phyloP scores from a whole-genome alignment of 441 rosid genomes.

The Melastoma candidum region DNA sequence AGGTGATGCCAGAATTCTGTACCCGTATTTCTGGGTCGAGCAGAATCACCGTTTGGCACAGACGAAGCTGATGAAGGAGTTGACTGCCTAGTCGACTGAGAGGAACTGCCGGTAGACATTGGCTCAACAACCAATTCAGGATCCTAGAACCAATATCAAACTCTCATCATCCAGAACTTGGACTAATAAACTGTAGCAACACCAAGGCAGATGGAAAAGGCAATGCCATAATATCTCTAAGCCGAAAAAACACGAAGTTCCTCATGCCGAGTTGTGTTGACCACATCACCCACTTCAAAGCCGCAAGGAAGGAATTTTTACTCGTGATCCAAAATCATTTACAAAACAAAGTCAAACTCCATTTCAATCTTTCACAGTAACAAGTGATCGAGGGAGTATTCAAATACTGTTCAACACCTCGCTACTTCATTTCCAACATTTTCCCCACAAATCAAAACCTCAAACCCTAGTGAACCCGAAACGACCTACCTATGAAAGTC shows the following conservation, averaged over 20 bases:
- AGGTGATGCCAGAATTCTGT: slow-evolving; percentile 1
- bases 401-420: too few species aligned
- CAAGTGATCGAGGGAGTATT: too few species aligned
- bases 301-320: too few species aligned
- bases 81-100: slow-evolving; percentile 55
- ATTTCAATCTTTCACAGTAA: too few species aligned
- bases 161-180: background rate
- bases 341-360: too few species aligned
- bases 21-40: slow-evolving; percentile 62
- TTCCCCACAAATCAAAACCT: too few species aligned
- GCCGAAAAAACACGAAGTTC: too few species aligned
- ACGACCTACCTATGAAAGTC: background rate
- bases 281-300: too few species aligned
- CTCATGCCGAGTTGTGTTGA: too few species aligned
- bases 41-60: slow-evolving; percentile 30
- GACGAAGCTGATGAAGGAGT: slow-evolving; percentile 46
- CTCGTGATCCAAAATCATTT: too few species aligned
- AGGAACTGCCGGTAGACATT: slow-evolving; percentile 50
- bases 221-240: background rate
- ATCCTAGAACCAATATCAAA: slow-evolving; percentile 42
- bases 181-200: background rate
- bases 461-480: background rate
- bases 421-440: too few species aligned
- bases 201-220: background rate
- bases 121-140: slow-evolving; percentile 77